Evolutionary conservation across 2,329 filamentous ascomycete species (phyloP), one percentile per base, ranked within the genome.

Genomic region (Colletotrichum karsti): DNA sequence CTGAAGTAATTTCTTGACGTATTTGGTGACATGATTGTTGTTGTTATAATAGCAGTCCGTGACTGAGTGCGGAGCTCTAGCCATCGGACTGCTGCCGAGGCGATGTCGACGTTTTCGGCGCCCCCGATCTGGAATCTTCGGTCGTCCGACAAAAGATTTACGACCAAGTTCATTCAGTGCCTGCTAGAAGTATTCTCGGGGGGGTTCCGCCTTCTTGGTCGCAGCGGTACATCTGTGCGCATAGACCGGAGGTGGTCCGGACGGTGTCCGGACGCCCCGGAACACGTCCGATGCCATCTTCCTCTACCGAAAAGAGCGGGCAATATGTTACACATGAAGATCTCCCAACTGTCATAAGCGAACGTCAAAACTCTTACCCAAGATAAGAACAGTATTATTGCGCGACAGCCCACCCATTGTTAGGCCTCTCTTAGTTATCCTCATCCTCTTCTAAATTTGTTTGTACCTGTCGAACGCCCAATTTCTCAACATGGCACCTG

Each of bases 401-500:
- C 28, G 28, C 28, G 28, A 6, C 6, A 30, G 28, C 9, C 28
- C 28, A 9, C 28, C 28, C n/a, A n/a, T n/a, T n/a, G n/a, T n/a
- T n/a, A n/a, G n/a, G n/a, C n/a, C n/a, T n/a, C n/a, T n/a, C n/a
- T n/a, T n/a, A n/a, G n/a, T n/a, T n/a, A n/a, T n/a, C n/a, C n/a
- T n/a, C n/a, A n/a, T n/a, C n/a, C n/a, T n/a, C n/a, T n/a, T n/a
- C n/a, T n/a, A n/a, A n/a, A n/a, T n/a, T n/a, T n/a, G n/a, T n/a
- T n/a, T n/a, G n/a, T n/a, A n/a, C n/a, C n/a, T n/a, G n/a, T n/a
- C n/a, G n/a, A n/a, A n/a, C n/a, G 5, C 28, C 5, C 28, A 22
- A 20, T 18, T 18, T 62, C 13, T 39, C 22, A 55, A 13, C 26
- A 64, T 64, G 54, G 54, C 62, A 5, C 62, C 54, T 7, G 55